phyloP scores from a whole-genome alignment of 2,329 filamentous ascomycete species.

The Tolypocladium album region DNA sequence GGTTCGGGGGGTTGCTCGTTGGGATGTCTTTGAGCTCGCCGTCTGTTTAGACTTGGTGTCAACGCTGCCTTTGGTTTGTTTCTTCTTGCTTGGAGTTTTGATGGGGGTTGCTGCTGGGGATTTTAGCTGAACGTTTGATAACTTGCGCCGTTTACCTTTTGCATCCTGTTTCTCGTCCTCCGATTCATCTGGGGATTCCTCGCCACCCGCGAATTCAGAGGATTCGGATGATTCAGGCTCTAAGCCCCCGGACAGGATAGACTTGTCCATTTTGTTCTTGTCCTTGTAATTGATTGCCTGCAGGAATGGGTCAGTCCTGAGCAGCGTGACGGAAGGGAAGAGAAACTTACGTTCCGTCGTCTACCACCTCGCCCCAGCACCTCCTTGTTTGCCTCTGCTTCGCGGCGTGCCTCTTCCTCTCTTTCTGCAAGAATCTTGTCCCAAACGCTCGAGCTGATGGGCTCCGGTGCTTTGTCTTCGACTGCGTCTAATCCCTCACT shows the following conservation, averaged over 20 bases:
- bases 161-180: constrained; percentile 14
- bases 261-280: constrained; percentile 3
- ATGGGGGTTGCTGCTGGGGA: constrained; percentile 13
- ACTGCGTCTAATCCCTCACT: constrained; percentile 49
- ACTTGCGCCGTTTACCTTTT: constrained; percentile 25
- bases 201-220: constrained; percentile 20
- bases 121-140: constrained; percentile 10
- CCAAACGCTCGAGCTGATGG: constrained; percentile 66
- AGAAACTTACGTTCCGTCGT: constrained; percentile 36
- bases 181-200: constrained; percentile 16
- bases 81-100: constrained; percentile 15
- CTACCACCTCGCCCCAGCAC: constrained; percentile 80
- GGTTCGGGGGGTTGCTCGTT: neutral
- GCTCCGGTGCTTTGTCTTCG: constrained; percentile 38
- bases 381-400: constrained; percentile 57
- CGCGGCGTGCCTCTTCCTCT: constrained; percentile 65
- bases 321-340: neutral
- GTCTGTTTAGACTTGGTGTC: constrained; percentile 20
- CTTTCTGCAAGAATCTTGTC: constrained; percentile 79
- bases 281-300: constrained; percentile 24
- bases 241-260: constrained; percentile 12
- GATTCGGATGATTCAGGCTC: constrained; percentile 18
- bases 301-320: constrained; percentile 6
- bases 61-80: constrained; percentile 16
- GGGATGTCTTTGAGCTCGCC: constrained; percentile 7